Conservation (phyloP, 805 yeast genomes). For the Kazachstania martiniae region DNA sequence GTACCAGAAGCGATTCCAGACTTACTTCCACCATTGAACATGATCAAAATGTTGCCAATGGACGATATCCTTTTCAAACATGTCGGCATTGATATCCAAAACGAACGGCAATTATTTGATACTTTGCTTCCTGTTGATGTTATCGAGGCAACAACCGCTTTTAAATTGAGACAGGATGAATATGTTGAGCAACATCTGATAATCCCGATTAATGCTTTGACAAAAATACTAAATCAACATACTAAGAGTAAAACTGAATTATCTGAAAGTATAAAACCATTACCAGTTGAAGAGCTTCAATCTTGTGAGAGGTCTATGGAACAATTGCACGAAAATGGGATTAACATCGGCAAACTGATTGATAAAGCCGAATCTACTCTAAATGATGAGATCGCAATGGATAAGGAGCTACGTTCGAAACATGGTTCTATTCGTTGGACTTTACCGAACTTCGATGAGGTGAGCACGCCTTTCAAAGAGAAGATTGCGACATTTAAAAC, state of each 20-base stretch:
- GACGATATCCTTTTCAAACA: slow-evolving; percentile 28
- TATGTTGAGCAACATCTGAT: slow-evolving; percentile 37
- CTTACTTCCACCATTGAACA: slow-evolving; percentile 37
- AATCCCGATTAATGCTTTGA: slow-evolving; percentile 39
- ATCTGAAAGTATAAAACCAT: too few relatives aligned
- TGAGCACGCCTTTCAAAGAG: slow-evolving; percentile 30
- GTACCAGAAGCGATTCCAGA: slow-evolving; percentile 44
- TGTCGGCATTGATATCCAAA: slow-evolving; percentile 7
- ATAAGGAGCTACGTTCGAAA: slow-evolving; percentile 35
- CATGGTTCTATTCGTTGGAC: slow-evolving; percentile 49
- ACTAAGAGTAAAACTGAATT: slow-evolving; percentile 13
- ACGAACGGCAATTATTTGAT: slow-evolving; percentile 36
- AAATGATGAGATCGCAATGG: slow-evolving; percentile 43
- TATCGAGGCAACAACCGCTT: slow-evolving; percentile 56
- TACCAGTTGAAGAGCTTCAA: too few relatives aligned
- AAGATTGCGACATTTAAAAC: slow-evolving; percentile 35
- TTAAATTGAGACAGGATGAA: slow-evolving; percentile 49
- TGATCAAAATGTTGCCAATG: slow-evolving; percentile 42
- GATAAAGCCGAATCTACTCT: slow-evolving; percentile 38
- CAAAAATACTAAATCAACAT: slow-evolving; percentile 33
- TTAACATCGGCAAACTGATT: slow-evolving; percentile 33
- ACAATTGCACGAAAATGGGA: slow-evolving; percentile 11
- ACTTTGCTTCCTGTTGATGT: slow-evolving; percentile 57
- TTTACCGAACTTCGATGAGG: slow-evolving; percentile 36
- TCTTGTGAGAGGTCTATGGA: too few relatives aligned